Conservation (phyloP, 768 basidiomycete species). For the Leucogyrophana mollusca region DNA sequence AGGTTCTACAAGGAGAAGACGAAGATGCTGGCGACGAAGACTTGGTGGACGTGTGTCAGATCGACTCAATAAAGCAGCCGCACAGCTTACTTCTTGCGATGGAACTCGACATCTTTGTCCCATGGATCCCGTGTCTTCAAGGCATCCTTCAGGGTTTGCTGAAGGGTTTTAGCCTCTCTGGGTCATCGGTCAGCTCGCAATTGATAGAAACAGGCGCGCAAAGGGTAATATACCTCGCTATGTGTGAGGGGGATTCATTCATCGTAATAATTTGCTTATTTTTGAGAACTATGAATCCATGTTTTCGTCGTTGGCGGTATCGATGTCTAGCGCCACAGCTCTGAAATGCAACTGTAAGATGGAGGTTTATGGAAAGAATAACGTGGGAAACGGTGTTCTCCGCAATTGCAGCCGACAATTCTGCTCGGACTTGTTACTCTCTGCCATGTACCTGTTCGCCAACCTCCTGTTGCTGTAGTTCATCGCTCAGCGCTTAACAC, state of each 20-base stretch:
- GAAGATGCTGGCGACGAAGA: slow-evolving; percentile 68
- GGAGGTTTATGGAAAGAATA: slow-evolving; percentile 6
- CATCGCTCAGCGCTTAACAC: too few relatives aligned
- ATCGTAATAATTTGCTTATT: slow-evolving; percentile 21
- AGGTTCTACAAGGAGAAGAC: slow-evolving; percentile 66
- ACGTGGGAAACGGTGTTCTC: slow-evolving; percentile 21
- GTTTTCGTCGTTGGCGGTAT: slow-evolving; percentile 12
- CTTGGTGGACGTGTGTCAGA: slow-evolving; percentile 34
- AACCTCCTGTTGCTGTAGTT: too few relatives aligned
- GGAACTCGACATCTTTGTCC: slow-evolving; percentile 83
- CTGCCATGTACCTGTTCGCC: too few relatives aligned
- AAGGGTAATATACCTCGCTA: slow-evolving; percentile 30
- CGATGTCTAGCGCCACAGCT: slow-evolving; percentile 12
- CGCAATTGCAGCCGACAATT: too few relatives aligned
- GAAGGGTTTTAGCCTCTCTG: slow-evolving; percentile 79
- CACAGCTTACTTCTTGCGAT: slow-evolving; percentile 75
- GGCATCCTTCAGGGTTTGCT: slow-evolving; percentile 71
- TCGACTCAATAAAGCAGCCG: slow-evolving; percentile 5
- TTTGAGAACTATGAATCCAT: slow-evolving; percentile 21
- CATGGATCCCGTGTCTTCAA: slow-evolving; percentile 76
- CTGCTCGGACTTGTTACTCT: too few relatives aligned
- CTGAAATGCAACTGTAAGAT: not conserved
- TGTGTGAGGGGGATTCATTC: slow-evolving; percentile 39
- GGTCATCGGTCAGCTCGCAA: slow-evolving; percentile 7
- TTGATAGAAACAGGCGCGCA: slow-evolving; percentile 3